These are phyloP conservation scores for Liriodendron chinense DNA, from an alignment of 164 flowering plant genomes.

Conservation along the genomic window DNA sequence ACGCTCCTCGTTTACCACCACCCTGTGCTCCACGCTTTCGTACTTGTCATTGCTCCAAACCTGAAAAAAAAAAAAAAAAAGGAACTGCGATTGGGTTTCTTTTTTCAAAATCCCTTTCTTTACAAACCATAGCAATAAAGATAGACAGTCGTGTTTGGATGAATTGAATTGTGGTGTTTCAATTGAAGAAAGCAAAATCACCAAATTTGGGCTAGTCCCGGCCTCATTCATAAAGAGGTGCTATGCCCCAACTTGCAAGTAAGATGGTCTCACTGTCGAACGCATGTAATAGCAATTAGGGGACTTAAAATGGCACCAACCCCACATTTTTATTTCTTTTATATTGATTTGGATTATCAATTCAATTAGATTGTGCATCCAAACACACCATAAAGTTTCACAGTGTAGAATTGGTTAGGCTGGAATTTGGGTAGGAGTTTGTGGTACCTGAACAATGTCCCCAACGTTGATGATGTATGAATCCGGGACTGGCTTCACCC, in stretches of 20 bases:
- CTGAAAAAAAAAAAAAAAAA: slow-evolving; percentile 13
- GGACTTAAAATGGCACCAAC: too few relatives aligned
- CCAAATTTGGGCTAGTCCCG: background rate
- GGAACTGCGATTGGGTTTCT: background rate
- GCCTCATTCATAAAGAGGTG: background rate
- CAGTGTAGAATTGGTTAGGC: background rate
- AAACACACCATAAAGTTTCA: too few relatives aligned
- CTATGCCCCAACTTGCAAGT: too few relatives aligned
- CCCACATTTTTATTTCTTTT: too few relatives aligned
- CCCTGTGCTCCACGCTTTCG: slow-evolving; percentile 71
- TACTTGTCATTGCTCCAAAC: slow-evolving; percentile 61
- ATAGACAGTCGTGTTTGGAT: background rate
- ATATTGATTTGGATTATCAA: too few relatives aligned
- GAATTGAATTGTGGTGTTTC: background rate
- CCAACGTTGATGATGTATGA: slow-evolving; percentile 24
- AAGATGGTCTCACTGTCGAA: too few relatives aligned
- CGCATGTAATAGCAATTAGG: too few relatives aligned
- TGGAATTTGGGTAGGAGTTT: background rate
- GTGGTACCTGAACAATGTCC: slow-evolving; percentile 22
- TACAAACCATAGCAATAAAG: background rate
- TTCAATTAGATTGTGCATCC: too few relatives aligned
- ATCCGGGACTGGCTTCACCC: slow-evolving; percentile 21
- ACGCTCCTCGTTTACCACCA: slow-evolving; percentile 45
- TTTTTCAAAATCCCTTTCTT: background rate
- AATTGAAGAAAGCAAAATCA: background rate